These are phyloP conservation scores for Eucalyptus lansdowneana DNA, from an alignment of 345 rosid genomes.

Conservation along the genomic window DNA sequence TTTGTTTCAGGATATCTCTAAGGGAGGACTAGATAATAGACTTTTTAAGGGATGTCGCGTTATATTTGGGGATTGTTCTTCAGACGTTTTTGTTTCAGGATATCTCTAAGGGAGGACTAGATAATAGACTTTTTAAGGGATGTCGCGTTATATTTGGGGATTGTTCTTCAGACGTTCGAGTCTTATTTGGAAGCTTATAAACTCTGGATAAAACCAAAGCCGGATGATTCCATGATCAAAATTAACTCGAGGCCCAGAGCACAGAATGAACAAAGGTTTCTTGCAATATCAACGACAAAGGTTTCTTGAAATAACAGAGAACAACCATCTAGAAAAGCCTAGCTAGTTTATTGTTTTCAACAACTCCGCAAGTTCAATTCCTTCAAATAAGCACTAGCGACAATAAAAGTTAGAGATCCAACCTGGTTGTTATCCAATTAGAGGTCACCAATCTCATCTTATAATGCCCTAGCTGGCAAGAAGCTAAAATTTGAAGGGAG, in stretches of 20 bases:
- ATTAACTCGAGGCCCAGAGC: background rate
- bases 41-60: background rate
- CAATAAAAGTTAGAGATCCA: background rate
- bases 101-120: too few relatives aligned
- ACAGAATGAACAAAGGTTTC: background rate
- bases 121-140: too few relatives aligned
- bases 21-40: background rate
- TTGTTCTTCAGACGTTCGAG: background rate
- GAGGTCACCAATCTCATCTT: background rate
- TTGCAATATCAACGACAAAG: background rate
- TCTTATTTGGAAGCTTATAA: background rate
- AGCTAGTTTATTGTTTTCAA: background rate
- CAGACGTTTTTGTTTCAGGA: too few relatives aligned
- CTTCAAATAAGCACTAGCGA: background rate
- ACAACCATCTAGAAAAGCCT: background rate
- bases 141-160: too few relatives aligned
- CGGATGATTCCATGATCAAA: background rate
- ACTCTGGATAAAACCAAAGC: background rate
- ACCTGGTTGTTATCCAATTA: background rate
- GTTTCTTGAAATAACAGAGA: background rate
- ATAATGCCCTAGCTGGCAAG: background rate
- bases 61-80: background rate
- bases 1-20: background rate
- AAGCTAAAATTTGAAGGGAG: background rate
- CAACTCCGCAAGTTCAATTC: background rate